Conservation (phyloP, 139 green algal species). For the Chlorella vulgaris region DNA sequence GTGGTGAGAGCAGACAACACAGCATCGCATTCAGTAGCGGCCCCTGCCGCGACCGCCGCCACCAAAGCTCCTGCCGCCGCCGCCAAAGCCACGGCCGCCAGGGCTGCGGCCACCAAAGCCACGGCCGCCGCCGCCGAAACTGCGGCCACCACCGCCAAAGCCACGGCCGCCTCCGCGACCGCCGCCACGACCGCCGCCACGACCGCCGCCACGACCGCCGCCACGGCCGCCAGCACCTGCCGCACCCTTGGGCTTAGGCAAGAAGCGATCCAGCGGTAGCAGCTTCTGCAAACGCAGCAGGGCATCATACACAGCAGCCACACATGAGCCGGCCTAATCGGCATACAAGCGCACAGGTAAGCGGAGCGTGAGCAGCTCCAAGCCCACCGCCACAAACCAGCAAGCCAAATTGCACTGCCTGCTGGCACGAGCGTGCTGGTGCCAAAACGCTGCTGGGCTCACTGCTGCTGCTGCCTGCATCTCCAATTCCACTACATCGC, state of each 20-base stretch:
- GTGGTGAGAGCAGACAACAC: too few relatives aligned
- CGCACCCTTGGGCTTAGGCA: conserved; percentile 86
- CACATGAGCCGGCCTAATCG: not conserved
- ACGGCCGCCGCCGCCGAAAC: not conserved
- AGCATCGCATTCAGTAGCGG: too few relatives aligned
- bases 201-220: conserved; percentile 25
- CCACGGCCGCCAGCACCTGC: conserved; percentile 5
- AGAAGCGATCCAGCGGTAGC: conserved; percentile 87
- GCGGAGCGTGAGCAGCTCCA: not conserved
- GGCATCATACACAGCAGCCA: not conserved
- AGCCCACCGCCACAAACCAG: too few relatives aligned
- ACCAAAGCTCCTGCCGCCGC: conserved; percentile 23
- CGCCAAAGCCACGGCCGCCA: conserved; percentile 6
- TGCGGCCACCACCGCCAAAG: not conserved
- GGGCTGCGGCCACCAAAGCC: not conserved
- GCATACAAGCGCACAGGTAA: not conserved
- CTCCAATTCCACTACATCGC: not conserved
- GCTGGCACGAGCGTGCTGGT: too few relatives aligned
- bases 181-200: conserved; percentile 8
- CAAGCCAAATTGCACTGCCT: too few relatives aligned
- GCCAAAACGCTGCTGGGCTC: too few relatives aligned
- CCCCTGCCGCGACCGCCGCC: conserved; percentile 31
- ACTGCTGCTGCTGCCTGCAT: too few relatives aligned
- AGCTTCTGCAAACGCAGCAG: conserved; percentile 60
- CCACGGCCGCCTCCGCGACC: conserved; percentile 1